Percentiles rank a stretch among this genome's conserved stretches.
Conservation (phyloP, 2,329 filamentous ascomycete species). For the Penicillium sp. region DNA sequence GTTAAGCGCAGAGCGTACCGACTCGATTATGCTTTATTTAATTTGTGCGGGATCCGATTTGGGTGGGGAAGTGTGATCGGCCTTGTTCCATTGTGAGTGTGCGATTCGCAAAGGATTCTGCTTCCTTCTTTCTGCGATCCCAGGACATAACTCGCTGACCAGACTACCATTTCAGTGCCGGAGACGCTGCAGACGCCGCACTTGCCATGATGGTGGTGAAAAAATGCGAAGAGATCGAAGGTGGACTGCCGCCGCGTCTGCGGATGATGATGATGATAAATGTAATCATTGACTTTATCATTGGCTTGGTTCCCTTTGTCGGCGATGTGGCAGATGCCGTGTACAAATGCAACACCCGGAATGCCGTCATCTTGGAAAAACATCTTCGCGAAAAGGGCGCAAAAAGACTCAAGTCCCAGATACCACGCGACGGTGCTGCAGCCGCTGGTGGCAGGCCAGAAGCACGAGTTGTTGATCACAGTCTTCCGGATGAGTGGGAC, state of each 20-base stretch:
- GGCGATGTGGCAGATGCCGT: constrained; percentile 45
- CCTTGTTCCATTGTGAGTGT: constrained; percentile 68
- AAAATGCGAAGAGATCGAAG: constrained; percentile 67
- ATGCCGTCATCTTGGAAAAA: constrained; percentile 42
- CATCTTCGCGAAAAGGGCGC: constrained; percentile 39
- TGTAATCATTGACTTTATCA: constrained; percentile 49
- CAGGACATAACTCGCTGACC: constrained; percentile 2
- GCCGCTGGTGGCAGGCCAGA: not conserved
- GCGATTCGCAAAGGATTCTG: too few relatives aligned
- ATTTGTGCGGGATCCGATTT: constrained; percentile 71
- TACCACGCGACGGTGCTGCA: constrained; percentile 17
- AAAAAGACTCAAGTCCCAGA: constrained; percentile 25
- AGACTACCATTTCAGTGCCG: constrained; percentile 48
- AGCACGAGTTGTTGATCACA: constrained; percentile 26
- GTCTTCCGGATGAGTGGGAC: constrained; percentile 36
- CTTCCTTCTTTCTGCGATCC: not conserved
- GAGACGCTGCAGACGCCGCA: constrained; percentile 67
- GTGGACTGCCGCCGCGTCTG: constrained; percentile 57
- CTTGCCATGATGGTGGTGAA: constrained; percentile 70
- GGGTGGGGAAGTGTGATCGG: constrained; percentile 87
- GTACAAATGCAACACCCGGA: constrained; percentile 46
- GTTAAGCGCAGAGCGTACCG: constrained; percentile 81
- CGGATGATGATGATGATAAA: constrained; percentile 73
- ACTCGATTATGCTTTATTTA: constrained; percentile 80
- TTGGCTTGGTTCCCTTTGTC: constrained; percentile 48